These are phyloP conservation scores for Pisolithus marmoratus DNA, from an alignment of 768 basidiomycete genomes.

Conservation along the genomic window DNA sequence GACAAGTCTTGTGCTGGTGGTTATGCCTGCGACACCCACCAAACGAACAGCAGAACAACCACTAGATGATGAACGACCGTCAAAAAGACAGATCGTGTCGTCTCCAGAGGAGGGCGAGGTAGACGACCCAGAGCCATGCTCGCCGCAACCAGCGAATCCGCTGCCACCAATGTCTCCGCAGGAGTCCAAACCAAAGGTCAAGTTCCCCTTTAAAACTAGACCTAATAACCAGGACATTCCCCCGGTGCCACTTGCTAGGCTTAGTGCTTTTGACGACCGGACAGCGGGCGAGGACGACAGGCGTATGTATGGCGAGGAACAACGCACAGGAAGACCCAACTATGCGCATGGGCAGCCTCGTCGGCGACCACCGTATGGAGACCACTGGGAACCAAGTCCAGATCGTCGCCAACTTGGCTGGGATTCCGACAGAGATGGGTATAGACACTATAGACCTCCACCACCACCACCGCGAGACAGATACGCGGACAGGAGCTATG, in stretches of 20 bases:
- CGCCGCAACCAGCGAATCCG: conserved; percentile 11
- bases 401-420: conserved; percentile 20
- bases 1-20: not conserved
- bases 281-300: conserved; percentile 39
- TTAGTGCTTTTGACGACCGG: conserved; percentile 13
- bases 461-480: conserved; percentile 20
- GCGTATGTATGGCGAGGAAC: conserved; percentile 34
- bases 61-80: conserved; percentile 41
- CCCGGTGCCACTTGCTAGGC: conserved; percentile 17
- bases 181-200: conserved; percentile 44
- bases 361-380: conserved; percentile 2
- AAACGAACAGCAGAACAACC: conserved; percentile 61
- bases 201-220: conserved; percentile 71
- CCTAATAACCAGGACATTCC: conserved; percentile 29
- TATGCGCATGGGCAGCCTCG: conserved; percentile 9
- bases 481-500: conserved; percentile 16
- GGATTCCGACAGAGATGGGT: conserved; percentile 19
- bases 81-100: conserved; percentile 52
- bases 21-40: conserved; percentile 17
- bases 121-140: conserved; percentile 44
- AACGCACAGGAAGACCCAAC: conserved; percentile 19
- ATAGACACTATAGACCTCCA: conserved; percentile 16
- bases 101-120: conserved; percentile 82
- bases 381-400: conserved; percentile 23
- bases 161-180: conserved; percentile 30